Evolutionary conservation across 2,329 filamentous ascomycete species (phyloP).

Genomic region (Exophiala dermatitidis): DNA sequence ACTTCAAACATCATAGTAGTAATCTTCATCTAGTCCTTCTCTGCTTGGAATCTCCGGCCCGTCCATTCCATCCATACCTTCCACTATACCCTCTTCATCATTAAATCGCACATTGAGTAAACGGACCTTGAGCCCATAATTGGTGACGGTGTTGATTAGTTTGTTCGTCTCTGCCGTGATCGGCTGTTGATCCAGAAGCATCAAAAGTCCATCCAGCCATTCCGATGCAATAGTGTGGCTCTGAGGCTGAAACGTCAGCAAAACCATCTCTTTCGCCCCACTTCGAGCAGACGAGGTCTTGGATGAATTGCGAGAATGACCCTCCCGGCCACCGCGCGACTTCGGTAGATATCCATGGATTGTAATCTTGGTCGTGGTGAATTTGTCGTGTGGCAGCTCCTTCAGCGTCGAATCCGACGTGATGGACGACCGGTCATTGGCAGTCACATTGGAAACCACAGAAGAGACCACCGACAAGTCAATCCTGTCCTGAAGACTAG

Average conservation of each 20-base stretch:
- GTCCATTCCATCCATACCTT: conserved; percentile 43
- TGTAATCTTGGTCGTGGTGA: conserved; percentile 73
- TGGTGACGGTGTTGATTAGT: conserved; percentile 73
- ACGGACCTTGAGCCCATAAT: conserved; percentile 88
- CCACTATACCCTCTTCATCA: conserved; percentile 61
- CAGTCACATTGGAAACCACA: conserved; percentile 82
- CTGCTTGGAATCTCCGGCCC: conserved; percentile 69
- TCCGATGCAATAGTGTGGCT: conserved; percentile 81
- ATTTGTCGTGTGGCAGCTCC: conserved; percentile 32
- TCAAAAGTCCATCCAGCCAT: conserved; percentile 91
- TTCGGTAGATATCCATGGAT: conserved; percentile 64
- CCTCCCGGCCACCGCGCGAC: conserved; percentile 27
- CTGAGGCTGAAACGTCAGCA: conserved; percentile 75
- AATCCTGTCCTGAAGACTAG: conserved; percentile 41
- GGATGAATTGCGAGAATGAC: conserved; percentile 30
- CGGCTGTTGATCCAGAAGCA: conserved; percentile 89
- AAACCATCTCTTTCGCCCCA: conserved; percentile 57
- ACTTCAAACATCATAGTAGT: conserved; percentile 63
- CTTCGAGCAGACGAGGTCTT: conserved; percentile 22
- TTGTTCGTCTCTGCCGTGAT: conserved; percentile 97
- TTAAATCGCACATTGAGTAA: conserved; percentile 87
- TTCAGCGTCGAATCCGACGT: conserved; percentile 17
- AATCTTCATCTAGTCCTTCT: conserved; percentile 83
- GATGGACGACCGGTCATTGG: conserved; percentile 37
- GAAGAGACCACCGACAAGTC: conserved; percentile 84